Percentiles rank a stretch among this genome's conserved stretches.
phyloP scores from a whole-genome alignment of 2,329 filamentous ascomycete species.

The Fusarium transvaalense region DNA sequence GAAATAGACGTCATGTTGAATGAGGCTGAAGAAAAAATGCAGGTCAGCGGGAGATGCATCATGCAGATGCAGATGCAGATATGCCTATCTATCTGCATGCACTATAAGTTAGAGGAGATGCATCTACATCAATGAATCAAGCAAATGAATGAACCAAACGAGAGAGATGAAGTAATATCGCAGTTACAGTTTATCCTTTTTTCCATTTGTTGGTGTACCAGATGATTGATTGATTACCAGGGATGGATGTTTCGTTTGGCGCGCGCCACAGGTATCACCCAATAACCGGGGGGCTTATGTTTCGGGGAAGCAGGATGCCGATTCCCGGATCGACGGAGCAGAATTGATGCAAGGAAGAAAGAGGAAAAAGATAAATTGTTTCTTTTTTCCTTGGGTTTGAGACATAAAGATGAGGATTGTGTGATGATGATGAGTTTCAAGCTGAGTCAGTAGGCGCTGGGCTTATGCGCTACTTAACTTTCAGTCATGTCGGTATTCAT shows the following conservation, averaged over 20 bases:
- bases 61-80: conserved; percentile 33
- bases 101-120: conserved; percentile 1
- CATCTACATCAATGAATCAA: not conserved
- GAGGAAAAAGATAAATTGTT: conserved; percentile 1
- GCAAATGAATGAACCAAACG: not conserved
- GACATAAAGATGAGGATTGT: conserved; percentile 10
- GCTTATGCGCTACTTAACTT: not conserved
- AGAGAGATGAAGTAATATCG: not conserved
- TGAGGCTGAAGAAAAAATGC: conserved; percentile 47
- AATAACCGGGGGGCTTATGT: conserved; percentile 17
- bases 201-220: conserved; percentile 17
- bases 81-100: conserved; percentile 7
- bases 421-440: conserved; percentile 34
- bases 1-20: conserved; percentile 40
- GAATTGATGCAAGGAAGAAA: conserved; percentile 2
- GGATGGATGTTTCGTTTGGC: conserved; percentile 47
- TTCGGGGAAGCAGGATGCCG: conserved; percentile 35
- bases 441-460: conserved; percentile 14
- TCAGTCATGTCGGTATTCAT: not conserved
- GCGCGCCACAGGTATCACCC: conserved; percentile 42
- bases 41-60: conserved; percentile 43
- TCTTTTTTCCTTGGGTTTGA: not conserved
- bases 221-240: conserved; percentile 8
- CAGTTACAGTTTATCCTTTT: conserved; percentile 9
- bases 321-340: conserved; percentile 36